Evolutionary conservation across 2,329 filamentous ascomycete species (phyloP).

Genomic region (Aureobasidium sp.): DNA sequence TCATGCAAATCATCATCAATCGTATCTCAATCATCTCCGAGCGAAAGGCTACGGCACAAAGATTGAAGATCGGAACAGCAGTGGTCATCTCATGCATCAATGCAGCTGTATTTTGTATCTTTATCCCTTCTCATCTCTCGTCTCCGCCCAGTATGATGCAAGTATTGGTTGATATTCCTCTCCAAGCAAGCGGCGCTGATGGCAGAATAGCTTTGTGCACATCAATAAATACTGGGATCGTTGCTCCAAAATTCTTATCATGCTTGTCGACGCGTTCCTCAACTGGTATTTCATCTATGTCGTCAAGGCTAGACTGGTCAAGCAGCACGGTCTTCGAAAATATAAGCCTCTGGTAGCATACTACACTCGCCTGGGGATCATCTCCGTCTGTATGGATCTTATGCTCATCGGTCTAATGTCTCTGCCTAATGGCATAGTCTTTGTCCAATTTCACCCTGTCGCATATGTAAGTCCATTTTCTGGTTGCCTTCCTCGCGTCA

Average conservation of each 20-base stretch:
- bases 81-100: conserved; percentile 33
- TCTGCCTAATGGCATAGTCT: conserved; percentile 21
- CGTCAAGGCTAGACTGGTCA: conserved; percentile 42
- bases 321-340: conserved; percentile 42
- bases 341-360: conserved; percentile 45
- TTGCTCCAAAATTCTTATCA: conserved; percentile 32
- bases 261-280: conserved; percentile 31
- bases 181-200: not conserved
- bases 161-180: not conserved
- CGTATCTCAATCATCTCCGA: conserved; percentile 24
- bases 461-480: conserved; percentile 20
- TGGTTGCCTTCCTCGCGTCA: not conserved
- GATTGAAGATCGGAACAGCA: conserved; percentile 33
- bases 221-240: conserved; percentile 35
- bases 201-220: conserved; percentile 22
- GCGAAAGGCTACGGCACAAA: conserved; percentile 20
- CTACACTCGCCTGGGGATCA: conserved; percentile 43
- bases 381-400: conserved; percentile 45
- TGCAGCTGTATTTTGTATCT: conserved; percentile 24
- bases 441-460: conserved; percentile 43
- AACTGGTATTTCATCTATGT: conserved; percentile 36
- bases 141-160: conserved; percentile 24
- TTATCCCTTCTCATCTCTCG: conserved; percentile 34
- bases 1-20: conserved; percentile 36
- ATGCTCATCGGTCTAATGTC: conserved; percentile 14